Base-by-base conservation (phyloP, 108 stramenopile genomes). In the Nitzschia putrida region DNA sequence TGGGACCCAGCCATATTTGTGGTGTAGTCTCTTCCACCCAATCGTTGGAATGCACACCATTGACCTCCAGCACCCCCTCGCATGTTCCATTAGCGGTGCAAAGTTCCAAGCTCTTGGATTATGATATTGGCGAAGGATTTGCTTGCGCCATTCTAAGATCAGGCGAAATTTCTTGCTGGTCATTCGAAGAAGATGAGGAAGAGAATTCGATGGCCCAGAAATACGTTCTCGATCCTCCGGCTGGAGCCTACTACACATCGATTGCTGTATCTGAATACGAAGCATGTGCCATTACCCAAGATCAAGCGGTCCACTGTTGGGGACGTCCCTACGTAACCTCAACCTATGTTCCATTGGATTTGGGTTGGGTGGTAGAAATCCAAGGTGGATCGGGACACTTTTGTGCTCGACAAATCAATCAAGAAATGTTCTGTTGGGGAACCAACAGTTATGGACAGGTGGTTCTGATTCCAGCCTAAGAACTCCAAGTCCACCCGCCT, bases 281-380 rank as follows among this genome's bases (percentile, higher is more conserved):
- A 47, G 61, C 61, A 5, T 63, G 61, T 24, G 61, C 61, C 43
- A 63, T 63, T 24, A 63, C 61, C n/a, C 44, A 40, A 22, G 61
- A 63, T 18, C 43, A 24, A 11, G 23, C 40, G n/a, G 61, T 63
- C 44, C 61, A 63, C 24, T 63, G 61, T 47, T 63, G 61, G 61
- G 61, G 61, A 13, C 42, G 61, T 2, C 61, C 61, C 22, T 63
- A 40, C 8, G 23, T 63, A 2, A 44, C 61, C 9, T 44, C 61
- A 1, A 63, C 44, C 18, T 63, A 63, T 43, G 44, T 63, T 16
- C 61, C 61, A 63, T 63, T 39, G 40, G 21, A 21, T 45, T 37
- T 63, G 37, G 38, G 61, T 23, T 44, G n/a, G 18, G 61, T 63
- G 18, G 24, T 13, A 0, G 11, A 47, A 8, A 14, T 63, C 16